Conservation (phyloP, 495 filamentous ascomycete genomes). For the Hamigera avellanea region DNA sequence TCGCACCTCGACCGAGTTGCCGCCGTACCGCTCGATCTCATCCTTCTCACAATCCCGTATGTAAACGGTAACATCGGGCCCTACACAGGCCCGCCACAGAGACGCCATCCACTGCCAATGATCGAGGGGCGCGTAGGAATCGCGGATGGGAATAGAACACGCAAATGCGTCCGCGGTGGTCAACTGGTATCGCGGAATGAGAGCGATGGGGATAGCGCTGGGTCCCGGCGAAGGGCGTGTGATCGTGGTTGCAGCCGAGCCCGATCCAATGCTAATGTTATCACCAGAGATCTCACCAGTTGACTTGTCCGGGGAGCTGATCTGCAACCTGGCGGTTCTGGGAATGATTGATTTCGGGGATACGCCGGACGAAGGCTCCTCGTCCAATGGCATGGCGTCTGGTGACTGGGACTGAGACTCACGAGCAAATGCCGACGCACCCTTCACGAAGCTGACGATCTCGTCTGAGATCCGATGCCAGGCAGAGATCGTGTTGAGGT, state of each 20-base stretch:
- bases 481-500: conserved; percentile 52
- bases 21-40: conserved; percentile 30
- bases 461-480: conserved; percentile 65
- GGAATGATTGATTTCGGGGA: conserved; percentile 26
- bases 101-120: conserved; percentile 99
- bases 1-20: conserved; percentile 39
- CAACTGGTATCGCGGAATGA: conserved; percentile 68
- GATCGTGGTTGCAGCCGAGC: too few species aligned
- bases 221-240: too few species aligned
- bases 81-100: conserved; percentile 79
- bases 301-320: conserved; percentile 15
- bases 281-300: conserved; percentile 15
- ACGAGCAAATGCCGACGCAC: conserved; percentile 2
- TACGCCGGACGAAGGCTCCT: conserved; percentile 12
- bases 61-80: conserved; percentile 76
- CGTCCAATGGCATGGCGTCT: conserved; percentile 9
- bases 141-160: conserved; percentile 56
- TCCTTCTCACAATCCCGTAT: conserved; percentile 31
- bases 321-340: conserved; percentile 19
- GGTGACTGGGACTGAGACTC: conserved; percentile 1
- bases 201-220: conserved; percentile 47
- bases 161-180: conserved; percentile 66
- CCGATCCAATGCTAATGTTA: too few species aligned
- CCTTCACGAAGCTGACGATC: conserved; percentile 51
- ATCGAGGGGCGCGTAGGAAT: conserved; percentile 69